phyloP scores from a whole-genome alignment of 2,329 filamentous ascomycete genomes.

The Xylaria sp. region DNA sequence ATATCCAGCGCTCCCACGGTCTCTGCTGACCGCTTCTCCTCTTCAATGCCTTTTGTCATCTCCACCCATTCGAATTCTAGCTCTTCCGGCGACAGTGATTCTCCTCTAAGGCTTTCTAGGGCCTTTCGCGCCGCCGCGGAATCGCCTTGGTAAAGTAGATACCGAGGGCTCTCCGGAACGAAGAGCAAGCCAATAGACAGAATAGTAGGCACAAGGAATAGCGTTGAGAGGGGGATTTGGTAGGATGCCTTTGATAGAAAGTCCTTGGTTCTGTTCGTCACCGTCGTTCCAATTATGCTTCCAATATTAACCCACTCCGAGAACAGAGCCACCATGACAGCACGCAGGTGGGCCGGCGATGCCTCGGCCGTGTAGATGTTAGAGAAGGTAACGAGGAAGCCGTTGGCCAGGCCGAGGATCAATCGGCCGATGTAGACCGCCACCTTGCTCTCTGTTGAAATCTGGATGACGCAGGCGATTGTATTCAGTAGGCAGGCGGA shows the following conservation, averaged over 20 bases:
- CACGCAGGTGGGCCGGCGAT: slow-evolving; percentile 59
- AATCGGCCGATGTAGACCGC: slow-evolving; percentile 59
- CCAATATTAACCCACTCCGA: slow-evolving; percentile 61
- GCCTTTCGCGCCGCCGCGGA: slow-evolving; percentile 44
- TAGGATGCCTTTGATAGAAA: slow-evolving; percentile 54
- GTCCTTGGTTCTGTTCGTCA: slow-evolving; percentile 54
- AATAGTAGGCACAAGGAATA: slow-evolving; percentile 59
- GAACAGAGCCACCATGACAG: slow-evolving; percentile 59
- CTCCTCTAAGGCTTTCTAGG: slow-evolving; percentile 46
- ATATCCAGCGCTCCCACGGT: slow-evolving; percentile 52
- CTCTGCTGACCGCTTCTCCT: slow-evolving; percentile 49
- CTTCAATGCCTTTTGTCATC: slow-evolving; percentile 53
- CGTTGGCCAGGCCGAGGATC: slow-evolving; percentile 56
- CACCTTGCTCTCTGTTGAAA: slow-evolving; percentile 52
- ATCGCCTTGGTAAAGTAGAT: slow-evolving; percentile 52
- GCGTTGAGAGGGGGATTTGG: slow-evolving; percentile 58
- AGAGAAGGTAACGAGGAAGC: slow-evolving; percentile 57
- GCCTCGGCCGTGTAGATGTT: slow-evolving; percentile 61
- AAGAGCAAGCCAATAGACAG: slow-evolving; percentile 58
- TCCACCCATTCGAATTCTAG: slow-evolving; percentile 54
- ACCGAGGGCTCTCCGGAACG: slow-evolving; percentile 58
- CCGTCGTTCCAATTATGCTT: slow-evolving; percentile 57
- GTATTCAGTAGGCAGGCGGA: slow-evolving; percentile 57
- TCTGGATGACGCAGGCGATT: slow-evolving; percentile 56
- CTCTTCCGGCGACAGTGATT: slow-evolving; percentile 46